Evolutionary conservation across 345 rosid species (phyloP).

Genomic region (Melaleuca quinquenervia): DNA sequence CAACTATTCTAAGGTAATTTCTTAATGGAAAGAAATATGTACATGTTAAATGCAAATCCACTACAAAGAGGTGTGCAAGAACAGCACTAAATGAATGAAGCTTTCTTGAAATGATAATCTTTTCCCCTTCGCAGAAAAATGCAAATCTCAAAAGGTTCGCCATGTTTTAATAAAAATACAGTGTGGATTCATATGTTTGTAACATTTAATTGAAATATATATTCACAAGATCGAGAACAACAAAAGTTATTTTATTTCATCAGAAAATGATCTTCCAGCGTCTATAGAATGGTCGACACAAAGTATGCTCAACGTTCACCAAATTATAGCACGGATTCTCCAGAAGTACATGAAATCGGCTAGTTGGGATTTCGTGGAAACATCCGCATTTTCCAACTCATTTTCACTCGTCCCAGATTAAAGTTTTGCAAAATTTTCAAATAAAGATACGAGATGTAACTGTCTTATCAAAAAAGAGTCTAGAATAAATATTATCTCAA

Average conservation of each 20-base stretch:
- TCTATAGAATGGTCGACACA: not conserved
- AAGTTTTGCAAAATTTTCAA: not conserved
- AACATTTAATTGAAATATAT: not conserved
- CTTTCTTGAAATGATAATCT: not conserved
- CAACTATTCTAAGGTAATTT: not conserved
- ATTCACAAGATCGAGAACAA: not conserved
- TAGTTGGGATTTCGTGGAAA: not conserved
- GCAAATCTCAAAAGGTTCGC: not conserved
- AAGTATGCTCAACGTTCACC: not conserved
- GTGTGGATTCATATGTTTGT: not conserved
- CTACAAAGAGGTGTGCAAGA: not conserved
- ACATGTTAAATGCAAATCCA: not conserved
- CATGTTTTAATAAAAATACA: not conserved
- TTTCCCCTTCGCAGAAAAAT: not conserved
- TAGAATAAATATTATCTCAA: rapidly evolving
- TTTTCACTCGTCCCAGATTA: not conserved
- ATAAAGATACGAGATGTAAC: not conserved
- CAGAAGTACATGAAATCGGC: not conserved
- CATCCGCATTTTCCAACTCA: not conserved
- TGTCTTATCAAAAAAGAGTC: not conserved
- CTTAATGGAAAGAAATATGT: not conserved
- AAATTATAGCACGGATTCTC: not conserved
- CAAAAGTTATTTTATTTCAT: not conserved
- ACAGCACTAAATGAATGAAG: not conserved
- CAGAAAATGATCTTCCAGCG: not conserved